Conservation (phyloP, 495 filamentous ascomycete species). For the Podospora didyma region DNA sequence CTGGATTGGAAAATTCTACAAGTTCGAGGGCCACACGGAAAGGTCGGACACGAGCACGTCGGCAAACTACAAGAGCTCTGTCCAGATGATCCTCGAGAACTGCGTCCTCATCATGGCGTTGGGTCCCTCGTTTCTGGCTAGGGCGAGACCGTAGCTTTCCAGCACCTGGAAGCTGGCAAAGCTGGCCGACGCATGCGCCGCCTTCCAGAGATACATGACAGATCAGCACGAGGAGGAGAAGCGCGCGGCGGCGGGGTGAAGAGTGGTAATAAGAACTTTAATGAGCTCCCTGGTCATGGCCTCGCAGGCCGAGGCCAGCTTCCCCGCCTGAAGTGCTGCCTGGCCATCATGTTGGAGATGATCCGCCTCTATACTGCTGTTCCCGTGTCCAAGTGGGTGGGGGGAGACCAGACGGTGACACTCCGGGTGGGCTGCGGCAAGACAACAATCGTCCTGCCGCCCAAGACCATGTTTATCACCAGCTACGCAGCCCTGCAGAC, state of each 20-base stretch:
- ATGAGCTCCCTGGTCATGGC: too few species aligned
- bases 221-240: conserved; percentile 22
- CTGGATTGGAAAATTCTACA: conserved; percentile 42
- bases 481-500: conserved; percentile 19
- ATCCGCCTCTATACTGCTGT: conserved; percentile 48
- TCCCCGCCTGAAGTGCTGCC: conserved; percentile 37
- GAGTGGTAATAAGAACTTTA: too few species aligned
- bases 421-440: conserved; percentile 5
- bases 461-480: conserved; percentile 13
- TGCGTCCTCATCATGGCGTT: conserved; percentile 28
- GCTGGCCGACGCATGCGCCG: conserved; percentile 23
- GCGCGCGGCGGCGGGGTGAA: background rate
- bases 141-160: conserved; percentile 21
- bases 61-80: conserved; percentile 28
- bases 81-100: conserved; percentile 31
- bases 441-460: conserved; percentile 17
- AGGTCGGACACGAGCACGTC: background rate
- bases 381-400: conserved; percentile 32
- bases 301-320: conserved; percentile 23
- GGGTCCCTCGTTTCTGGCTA: conserved; percentile 18
- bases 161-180: conserved; percentile 20
- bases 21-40: conserved; percentile 23
- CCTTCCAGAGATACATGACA: conserved; percentile 27
- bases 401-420: background rate
- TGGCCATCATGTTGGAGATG: conserved; percentile 51